These are phyloP conservation scores for Hippophae tibetana DNA, from an alignment of 306 rosid species.

Conservation along the genomic window DNA sequence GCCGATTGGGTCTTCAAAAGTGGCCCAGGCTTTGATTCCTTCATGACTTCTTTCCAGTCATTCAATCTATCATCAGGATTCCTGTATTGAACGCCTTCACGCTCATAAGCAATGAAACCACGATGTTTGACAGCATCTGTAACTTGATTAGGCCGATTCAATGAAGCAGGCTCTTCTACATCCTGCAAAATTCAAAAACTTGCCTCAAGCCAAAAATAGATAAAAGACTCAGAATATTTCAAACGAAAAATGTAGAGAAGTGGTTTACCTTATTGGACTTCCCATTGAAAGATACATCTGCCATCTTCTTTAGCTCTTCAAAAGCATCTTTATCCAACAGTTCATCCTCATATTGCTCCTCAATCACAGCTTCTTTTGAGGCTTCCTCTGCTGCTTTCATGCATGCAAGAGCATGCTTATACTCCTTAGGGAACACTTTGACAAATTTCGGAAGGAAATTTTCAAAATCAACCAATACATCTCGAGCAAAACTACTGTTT, in stretches of 20 bases:
- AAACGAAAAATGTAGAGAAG: not conserved
- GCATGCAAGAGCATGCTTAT: conserved; percentile 67
- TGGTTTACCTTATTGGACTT: conserved; percentile 40
- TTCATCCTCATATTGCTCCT: conserved; percentile 47
- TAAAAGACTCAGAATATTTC: not conserved
- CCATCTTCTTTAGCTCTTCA: conserved; percentile 89
- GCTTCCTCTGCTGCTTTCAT: conserved; percentile 51
- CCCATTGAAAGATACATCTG: conserved; percentile 56
- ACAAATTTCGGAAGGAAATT: conserved; percentile 69
- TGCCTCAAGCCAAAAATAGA: not conserved
- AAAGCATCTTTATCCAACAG: conserved; percentile 65
- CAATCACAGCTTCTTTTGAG: conserved; percentile 32
- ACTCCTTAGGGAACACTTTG: conserved; percentile 87
- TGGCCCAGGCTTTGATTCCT: conserved; percentile 84
- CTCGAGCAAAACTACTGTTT: conserved; percentile 66
- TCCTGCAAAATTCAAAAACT: conserved; percentile 18
- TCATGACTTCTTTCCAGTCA: conserved; percentile 95
- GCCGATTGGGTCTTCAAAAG: conserved; percentile 93
- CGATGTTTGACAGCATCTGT: conserved; percentile 70
- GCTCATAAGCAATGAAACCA: conserved; percentile 91
- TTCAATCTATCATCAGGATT: conserved; percentile 75
- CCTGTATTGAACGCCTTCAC: conserved; percentile 87
- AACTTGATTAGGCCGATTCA: conserved; percentile 66
- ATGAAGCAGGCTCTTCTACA: conserved; percentile 30
- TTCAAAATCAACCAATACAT: conserved; percentile 66